These are phyloP conservation scores for Phytophthora megakarya DNA, from an alignment of 352 stramenopile genomes.

Conservation along the genomic window DNA sequence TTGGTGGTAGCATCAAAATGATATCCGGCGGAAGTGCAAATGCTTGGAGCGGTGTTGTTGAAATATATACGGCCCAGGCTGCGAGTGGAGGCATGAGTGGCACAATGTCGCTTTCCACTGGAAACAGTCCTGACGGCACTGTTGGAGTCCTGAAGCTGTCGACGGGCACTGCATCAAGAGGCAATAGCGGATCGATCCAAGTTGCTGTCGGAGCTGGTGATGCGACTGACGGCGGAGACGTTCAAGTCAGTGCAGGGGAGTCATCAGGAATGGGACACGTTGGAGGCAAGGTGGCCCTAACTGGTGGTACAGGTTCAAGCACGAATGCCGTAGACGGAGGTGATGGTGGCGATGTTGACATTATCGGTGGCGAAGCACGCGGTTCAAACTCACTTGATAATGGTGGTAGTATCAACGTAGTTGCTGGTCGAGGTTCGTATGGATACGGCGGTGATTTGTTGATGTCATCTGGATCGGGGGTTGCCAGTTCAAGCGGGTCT, in stretches of 20 bases:
- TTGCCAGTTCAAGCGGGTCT: constrained; percentile 58
- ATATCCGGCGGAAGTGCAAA: constrained; percentile 52
- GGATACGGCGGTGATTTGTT: constrained; percentile 69
- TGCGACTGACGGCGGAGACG: constrained; percentile 58
- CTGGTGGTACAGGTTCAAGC: constrained; percentile 61
- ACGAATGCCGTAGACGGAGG: constrained; percentile 89
- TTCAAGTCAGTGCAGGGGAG: constrained; percentile 67
- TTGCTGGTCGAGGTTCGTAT: constrained; percentile 69
- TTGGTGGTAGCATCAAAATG: constrained; percentile 54
- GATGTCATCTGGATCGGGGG: constrained; percentile 53
- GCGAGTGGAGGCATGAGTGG: constrained; percentile 64
- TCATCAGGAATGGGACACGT: constrained; percentile 53
- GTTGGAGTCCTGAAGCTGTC: constrained; percentile 45
- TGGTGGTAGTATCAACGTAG: constrained; percentile 80
- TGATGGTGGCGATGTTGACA: constrained; percentile 83
- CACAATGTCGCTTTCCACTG: constrained; percentile 48
- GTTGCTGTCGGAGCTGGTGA: constrained; percentile 64
- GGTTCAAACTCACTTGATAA: constrained; percentile 90
- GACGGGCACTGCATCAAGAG: constrained; percentile 55
- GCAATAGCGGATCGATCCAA: constrained; percentile 63
- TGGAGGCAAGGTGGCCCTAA: constrained; percentile 56
- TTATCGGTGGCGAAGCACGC: constrained; percentile 88
- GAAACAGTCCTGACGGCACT: constrained; percentile 44
- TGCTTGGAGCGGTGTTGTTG: constrained; percentile 57
- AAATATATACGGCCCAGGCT: constrained; percentile 56